These are phyloP conservation scores for Rhododendron vialii DNA, from an alignment of 148 eudicot species.

Conservation along the genomic window DNA sequence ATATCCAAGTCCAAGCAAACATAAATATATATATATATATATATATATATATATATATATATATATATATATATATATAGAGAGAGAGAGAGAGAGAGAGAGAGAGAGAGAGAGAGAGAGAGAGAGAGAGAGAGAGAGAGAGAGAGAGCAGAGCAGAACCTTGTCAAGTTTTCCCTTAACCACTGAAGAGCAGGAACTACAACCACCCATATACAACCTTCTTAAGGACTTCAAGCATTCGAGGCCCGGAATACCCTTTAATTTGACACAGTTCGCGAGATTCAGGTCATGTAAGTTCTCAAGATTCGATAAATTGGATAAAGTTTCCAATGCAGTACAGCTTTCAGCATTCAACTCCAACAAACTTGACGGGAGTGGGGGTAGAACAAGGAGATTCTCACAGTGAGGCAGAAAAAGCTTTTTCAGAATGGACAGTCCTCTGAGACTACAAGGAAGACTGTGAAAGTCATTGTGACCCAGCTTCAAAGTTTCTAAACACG, in stretches of 20 bases:
- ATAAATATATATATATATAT: no score
- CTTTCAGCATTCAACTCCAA: conserved; percentile 46
- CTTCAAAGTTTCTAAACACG: conserved; percentile 37
- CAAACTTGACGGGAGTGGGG: conserved; percentile 56
- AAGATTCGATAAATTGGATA: conserved; percentile 45
- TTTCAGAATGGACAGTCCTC: conserved; percentile 35
- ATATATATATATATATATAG: no score
- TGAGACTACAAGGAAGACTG: conserved; percentile 46
- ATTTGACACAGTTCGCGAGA: conserved; percentile 47
- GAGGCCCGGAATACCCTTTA: conserved; percentile 50
- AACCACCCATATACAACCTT: conserved; percentile 51
- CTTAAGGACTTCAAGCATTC: conserved; percentile 48
- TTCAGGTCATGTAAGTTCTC: conserved; percentile 38
- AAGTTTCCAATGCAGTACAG: conserved; percentile 36
- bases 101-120: no score
- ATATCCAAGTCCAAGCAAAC: neutral
- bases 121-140: neutral
- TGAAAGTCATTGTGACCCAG: conserved; percentile 46
- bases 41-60: no score
- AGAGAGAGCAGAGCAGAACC: conserved; percentile 30
- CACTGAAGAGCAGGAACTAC: conserved; percentile 30
- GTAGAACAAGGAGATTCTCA: conserved; percentile 37
- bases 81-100: no score
- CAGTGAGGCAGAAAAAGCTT: conserved; percentile 42
- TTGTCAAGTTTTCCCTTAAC: conserved; percentile 32